These are phyloP conservation scores for Ceriops zippeliana DNA, from an alignment of 345 rosid genomes.

Conservation along the genomic window DNA sequence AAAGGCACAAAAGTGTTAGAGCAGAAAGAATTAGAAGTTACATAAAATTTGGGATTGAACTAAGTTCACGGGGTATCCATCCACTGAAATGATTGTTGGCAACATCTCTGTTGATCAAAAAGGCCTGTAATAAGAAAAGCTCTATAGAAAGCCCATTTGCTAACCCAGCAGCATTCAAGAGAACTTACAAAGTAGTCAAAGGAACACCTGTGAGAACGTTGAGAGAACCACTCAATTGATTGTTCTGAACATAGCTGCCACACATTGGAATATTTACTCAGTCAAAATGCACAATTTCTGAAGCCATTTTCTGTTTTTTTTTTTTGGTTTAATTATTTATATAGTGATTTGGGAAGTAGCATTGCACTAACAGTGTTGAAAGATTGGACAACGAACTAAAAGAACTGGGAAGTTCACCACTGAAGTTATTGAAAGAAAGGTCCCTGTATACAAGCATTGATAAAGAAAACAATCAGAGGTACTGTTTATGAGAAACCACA, in stretches of 20 bases:
- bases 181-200: conserved; percentile 74
- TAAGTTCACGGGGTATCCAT: conserved; percentile 81
- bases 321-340: background rate
- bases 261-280: conserved; percentile 21
- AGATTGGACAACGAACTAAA: conserved; percentile 63
- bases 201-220: conserved; percentile 61
- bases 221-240: conserved; percentile 80
- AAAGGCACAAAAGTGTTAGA: background rate
- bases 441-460: conserved; percentile 51
- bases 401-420: conserved; percentile 86
- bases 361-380: conserved; percentile 66
- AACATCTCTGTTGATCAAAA: conserved; percentile 62
- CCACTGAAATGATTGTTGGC: conserved; percentile 88
- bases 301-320: background rate
- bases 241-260: conserved; percentile 84
- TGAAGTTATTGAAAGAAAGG: conserved; percentile 86
- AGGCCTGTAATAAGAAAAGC: conserved; percentile 16
- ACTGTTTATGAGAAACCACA: background rate
- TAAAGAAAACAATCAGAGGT: background rate
- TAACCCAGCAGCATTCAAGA: background rate
- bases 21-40: conserved; percentile 33
- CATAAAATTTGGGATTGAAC: conserved; percentile 62
- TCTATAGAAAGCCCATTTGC: background rate
- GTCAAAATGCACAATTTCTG: conserved; percentile 8
- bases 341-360: conserved; percentile 11